Evolutionary conservation across 345 rosid species (phyloP), one percentile per base, ranked within the genome.

Genomic region (Euphorbia tirucalli): DNA sequence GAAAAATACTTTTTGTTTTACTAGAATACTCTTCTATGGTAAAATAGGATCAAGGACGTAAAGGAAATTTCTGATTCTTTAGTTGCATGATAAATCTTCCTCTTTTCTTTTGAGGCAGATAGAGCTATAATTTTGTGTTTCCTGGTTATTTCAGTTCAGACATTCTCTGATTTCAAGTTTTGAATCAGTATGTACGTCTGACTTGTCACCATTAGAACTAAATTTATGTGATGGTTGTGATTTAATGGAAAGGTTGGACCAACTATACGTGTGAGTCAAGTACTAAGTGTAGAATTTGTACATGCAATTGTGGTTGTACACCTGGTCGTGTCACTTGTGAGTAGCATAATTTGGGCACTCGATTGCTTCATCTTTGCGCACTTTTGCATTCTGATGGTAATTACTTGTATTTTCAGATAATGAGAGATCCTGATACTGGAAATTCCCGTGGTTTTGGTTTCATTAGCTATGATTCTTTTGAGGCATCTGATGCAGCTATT

Each of bases 341-440:
- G 49, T 41, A 54, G 49, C 31, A 35, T 13, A 52, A 52, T 19
- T 54, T 10, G 21, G n/a, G n/a, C n/a, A n/a, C n/a, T n/a, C n/a
- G n/a, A n/a, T n/a, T n/a, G n/a, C n/a, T n/a, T n/a, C n/a, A n/a
- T n/a, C n/a, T n/a, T n/a, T n/a, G n/a, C n/a, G n/a, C n/a, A n/a
- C n/a, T n/a, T n/a, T n/a, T n/a, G n/a, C n/a, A n/a, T n/a, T 52
- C 77, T 74, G 39, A 81, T 75, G 43, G 25, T 74, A 21, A 0
- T 19, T 49, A 56, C 22, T 22, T 67, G 21, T 66, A 25, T 54
- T 50, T 66, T 73, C 84, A 96, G 99, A 93, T 89, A 68, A 93
- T 96, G 97, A 84, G 98, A 83, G 99, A 96, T 84, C 98, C 99
- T 3, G 99, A 96, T 49, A 89, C 98, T 0, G 99, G 99, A 58